Conservation (phyloP, 495 filamentous ascomycete species). For the Daldinia childiae region DNA sequence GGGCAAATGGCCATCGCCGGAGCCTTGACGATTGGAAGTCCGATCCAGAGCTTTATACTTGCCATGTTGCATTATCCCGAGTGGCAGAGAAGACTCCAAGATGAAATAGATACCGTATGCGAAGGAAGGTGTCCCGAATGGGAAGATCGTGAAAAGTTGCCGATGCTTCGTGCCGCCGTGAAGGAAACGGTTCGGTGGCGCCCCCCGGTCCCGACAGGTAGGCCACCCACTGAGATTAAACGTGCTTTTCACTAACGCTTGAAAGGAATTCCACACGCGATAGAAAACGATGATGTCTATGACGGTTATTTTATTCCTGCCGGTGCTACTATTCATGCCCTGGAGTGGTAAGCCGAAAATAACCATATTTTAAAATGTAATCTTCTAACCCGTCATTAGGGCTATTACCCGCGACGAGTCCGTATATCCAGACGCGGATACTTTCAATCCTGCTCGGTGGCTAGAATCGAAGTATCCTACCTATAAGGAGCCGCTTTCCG, state of each 20-base stretch:
- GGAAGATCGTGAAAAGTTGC: conserved; percentile 57
- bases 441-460: conserved; percentile 66
- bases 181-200: conserved; percentile 71
- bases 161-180: conserved; percentile 64
- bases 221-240: conserved; percentile 2
- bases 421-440: conserved; percentile 68
- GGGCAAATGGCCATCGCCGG: conserved; percentile 61
- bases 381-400: conserved; percentile 58
- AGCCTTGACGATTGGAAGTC: conserved; percentile 58
- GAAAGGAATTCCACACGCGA: conserved; percentile 63
- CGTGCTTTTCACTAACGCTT: conserved; percentile 8
- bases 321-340: conserved; percentile 65
- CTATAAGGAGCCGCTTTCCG: conserved; percentile 63
- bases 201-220: conserved; percentile 62
- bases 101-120: conserved; percentile 63
- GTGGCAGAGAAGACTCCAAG: conserved; percentile 62
- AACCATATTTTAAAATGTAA: neutral
- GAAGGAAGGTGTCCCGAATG: conserved; percentile 59
- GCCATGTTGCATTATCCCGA: conserved; percentile 69
- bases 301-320: conserved; percentile 65
- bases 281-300: conserved; percentile 64
- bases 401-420: conserved; percentile 68
- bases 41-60: conserved; percentile 66
- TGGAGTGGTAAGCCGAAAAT: conserved; percentile 57
- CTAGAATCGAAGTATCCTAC: conserved; percentile 61